Conservation (phyloP, 352 stramenopile genomes). For the Pythium aquatile region DNA sequence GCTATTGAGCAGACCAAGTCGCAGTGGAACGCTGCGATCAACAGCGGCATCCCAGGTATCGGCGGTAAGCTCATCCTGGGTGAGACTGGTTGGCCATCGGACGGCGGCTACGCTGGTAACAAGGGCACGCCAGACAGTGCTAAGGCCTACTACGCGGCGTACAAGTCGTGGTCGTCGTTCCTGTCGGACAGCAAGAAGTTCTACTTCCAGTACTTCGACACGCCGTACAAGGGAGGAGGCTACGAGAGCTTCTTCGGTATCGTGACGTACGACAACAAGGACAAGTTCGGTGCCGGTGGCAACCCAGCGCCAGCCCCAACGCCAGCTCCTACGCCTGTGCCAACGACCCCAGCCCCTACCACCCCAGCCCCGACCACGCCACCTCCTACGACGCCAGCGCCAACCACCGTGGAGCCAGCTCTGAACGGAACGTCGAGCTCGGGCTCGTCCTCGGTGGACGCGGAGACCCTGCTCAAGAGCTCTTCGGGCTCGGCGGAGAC, state of each 20-base stretch:
- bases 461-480: neutral
- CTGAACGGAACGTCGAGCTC: conserved; percentile 16
- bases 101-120: conserved; percentile 41
- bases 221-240: conserved; percentile 33
- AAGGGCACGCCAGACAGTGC: conserved; percentile 34
- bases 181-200: conserved; percentile 51
- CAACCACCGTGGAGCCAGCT: conserved; percentile 13
- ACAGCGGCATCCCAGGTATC: conserved; percentile 37
- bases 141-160: conserved; percentile 50
- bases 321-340: conserved; percentile 8
- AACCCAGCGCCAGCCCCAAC: conserved; percentile 25
- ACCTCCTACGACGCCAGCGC: conserved; percentile 14
- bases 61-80: conserved; percentile 50
- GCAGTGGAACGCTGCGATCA: conserved; percentile 46
- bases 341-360: conserved; percentile 13
- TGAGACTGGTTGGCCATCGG: conserved; percentile 63
- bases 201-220: conserved; percentile 84
- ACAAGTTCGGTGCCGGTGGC: conserved; percentile 46
- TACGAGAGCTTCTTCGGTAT: conserved; percentile 64
- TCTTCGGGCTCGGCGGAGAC: conserved; percentile 17
- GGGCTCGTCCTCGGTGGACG: conserved; percentile 15
- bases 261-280: conserved; percentile 35
- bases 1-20: conserved; percentile 42
- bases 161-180: conserved; percentile 54
- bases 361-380: conserved; percentile 18